Evolutionary conservation across 2,329 filamentous ascomycete species (phyloP).

Genomic region (Akanthomyces muscarius): DNA sequence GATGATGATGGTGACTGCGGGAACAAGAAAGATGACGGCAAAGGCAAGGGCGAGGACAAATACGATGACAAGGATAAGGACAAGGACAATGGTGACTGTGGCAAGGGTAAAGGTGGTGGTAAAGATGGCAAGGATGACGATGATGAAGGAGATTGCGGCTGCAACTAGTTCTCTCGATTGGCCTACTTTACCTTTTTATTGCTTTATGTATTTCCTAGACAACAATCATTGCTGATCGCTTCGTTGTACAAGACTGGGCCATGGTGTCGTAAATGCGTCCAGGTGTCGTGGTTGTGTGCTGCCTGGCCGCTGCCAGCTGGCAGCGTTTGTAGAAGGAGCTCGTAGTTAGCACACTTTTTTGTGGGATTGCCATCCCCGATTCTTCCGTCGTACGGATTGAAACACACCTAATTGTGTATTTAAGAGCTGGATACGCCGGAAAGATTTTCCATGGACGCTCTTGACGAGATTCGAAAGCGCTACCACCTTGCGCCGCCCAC

Average conservation of each 20-base stretch:
- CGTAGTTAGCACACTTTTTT: background rate
- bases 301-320: constrained; percentile 2
- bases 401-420: background rate
- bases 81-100: background rate
- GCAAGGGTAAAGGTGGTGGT: background rate
- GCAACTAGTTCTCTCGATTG: constrained; percentile 2
- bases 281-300: background rate
- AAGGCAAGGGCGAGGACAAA: background rate
- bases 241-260: background rate
- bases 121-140: background rate
- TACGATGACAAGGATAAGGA: background rate
- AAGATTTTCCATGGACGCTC: background rate
- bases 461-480: constrained; percentile 31
- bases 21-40: background rate
- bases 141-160: constrained; percentile 16
- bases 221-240: background rate
- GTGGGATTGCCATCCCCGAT: background rate
- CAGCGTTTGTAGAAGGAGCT: constrained; percentile 3
- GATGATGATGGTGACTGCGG: background rate
- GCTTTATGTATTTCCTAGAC: background rate
- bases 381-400: background rate
- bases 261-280: no score
- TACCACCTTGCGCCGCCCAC: constrained; percentile 33
- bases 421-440: background rate
- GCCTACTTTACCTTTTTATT: background rate